Percentiles rank a stretch among this genome's conserved stretches.
These are phyloP conservation scores for Alisma plantagoaquatica DNA, from an alignment of 106 monocot species.

Conservation along the genomic window DNA sequence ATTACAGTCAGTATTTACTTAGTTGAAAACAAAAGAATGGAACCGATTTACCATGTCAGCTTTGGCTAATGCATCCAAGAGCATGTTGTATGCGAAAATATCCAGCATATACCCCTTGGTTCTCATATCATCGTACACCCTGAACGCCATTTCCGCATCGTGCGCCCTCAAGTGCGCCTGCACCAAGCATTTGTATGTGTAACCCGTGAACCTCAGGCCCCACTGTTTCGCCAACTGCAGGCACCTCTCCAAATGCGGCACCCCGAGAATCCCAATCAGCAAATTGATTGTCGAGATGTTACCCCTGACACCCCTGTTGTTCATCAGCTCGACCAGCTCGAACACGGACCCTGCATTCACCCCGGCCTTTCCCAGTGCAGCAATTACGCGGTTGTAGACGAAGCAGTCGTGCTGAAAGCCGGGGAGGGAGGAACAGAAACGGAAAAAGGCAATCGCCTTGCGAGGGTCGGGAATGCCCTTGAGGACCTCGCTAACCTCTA, in stretches of 20 bases:
- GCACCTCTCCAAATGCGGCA: slow-evolving; percentile 35
- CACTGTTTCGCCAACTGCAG: slow-evolving; percentile 64
- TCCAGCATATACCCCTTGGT: slow-evolving; percentile 72
- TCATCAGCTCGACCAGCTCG: slow-evolving; percentile 59
- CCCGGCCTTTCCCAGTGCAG: slow-evolving; percentile 22
- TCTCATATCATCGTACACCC: slow-evolving; percentile 71
- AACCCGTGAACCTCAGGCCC: slow-evolving; percentile 65
- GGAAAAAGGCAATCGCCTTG: slow-evolving; percentile 56
- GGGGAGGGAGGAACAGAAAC: slow-evolving; percentile 43
- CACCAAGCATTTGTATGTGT: slow-evolving; percentile 82
- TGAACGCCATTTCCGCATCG: slow-evolving; percentile 44
- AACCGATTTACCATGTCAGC: slow-evolving; percentile 85
- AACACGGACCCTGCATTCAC: slow-evolving; percentile 17
- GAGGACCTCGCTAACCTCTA: slow-evolving; percentile 72
- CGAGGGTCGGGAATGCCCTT: slow-evolving; percentile 33
- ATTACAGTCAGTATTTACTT: too few relatives aligned
- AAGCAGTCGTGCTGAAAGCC: slow-evolving; percentile 75
- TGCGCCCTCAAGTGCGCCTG: slow-evolving; percentile 77
- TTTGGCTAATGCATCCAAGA: slow-evolving; percentile 80
- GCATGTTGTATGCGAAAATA: slow-evolving; percentile 95
- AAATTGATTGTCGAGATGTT: slow-evolving; percentile 83
- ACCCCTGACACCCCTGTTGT: slow-evolving; percentile 53
- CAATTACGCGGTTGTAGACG: slow-evolving; percentile 76
- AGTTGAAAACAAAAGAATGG: too few relatives aligned
- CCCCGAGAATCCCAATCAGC: slow-evolving; percentile 50